These are phyloP conservation scores for Xylaria telfairii DNA, from an alignment of 495 filamentous ascomycete species.

Conservation along the genomic window DNA sequence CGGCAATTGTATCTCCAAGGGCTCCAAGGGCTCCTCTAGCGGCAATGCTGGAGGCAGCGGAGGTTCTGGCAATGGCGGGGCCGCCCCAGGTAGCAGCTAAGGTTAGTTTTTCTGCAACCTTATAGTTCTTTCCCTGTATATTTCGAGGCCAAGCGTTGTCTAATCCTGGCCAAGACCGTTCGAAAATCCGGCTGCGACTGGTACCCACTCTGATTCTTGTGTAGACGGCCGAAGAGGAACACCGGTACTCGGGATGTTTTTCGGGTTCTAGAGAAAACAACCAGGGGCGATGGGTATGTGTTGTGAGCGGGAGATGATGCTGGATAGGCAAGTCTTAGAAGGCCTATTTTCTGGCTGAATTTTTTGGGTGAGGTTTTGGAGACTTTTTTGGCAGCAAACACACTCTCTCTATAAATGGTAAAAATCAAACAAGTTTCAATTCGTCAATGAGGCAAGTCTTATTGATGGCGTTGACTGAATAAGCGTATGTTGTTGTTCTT, in stretches of 20 bases:
- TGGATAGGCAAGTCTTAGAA: background rate
- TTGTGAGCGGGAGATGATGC: background rate
- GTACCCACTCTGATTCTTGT: background rate
- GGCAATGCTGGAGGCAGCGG: background rate
- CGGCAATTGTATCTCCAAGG: background rate
- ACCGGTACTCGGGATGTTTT: background rate
- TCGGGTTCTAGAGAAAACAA: background rate
- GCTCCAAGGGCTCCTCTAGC: background rate
- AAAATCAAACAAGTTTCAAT: background rate
- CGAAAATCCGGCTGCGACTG: background rate
- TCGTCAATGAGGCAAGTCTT: background rate
- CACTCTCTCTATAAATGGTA: background rate
- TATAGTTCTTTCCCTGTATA: background rate
- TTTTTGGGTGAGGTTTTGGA: no score
- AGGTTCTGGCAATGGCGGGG: no score
- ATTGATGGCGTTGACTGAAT: background rate
- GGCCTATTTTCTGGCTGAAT: background rate
- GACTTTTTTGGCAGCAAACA: background rate
- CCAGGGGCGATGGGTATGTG: background rate
- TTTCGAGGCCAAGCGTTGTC: background rate
- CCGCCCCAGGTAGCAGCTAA: no score
- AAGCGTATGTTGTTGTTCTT: background rate
- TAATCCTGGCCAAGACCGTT: background rate
- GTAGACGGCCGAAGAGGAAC: background rate
- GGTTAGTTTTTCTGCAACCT: background rate